Evolutionary conservation across 202 grass and related monocot genomes (phyloP), one percentile per base, ranked within the genome.

Genomic region (Zizania palustris): DNA sequence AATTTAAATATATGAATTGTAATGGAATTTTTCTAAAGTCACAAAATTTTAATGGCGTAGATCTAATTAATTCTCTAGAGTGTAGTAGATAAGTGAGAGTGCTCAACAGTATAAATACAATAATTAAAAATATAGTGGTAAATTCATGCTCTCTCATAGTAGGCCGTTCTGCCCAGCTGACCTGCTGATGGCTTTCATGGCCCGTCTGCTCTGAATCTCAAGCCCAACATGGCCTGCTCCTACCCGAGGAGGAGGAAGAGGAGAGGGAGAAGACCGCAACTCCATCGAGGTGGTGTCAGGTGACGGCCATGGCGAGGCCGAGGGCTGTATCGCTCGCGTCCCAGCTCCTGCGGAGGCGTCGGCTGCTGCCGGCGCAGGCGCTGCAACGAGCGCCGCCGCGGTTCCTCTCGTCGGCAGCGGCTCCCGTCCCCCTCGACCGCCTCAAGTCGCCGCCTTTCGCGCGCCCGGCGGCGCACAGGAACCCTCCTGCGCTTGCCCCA

Each of bases 361-460:
- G 72, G 50, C 58, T 76, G 50, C 58, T 76, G 38, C 78, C 67
- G n/a, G 58, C 41, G n/a, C 57, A 12, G 22, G 22, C 48, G 46
- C 64, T 18, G 74, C 28, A 60, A 10, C 60, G 67, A 7, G 6
- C 40, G 6, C 41, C 5, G 6, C 42, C 76, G 3, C 81, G 76
- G 8, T 80, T 76, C 48, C 65, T 88, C 4, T 88, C 51, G 4
- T 84, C 74, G 7, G 11, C 64, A 20, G 54, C 57, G 35, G 19
- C 56, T 33, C 2, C 58, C 2, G 50, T 76, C 3, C 4, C 71
- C 3, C 71, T 84, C 9, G 65, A 60, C 58, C 86, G 50, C 58
- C 64, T 84, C n/a, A 75, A 37, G 49, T 53, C 81, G 34, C 81
- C 76, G 49, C 71, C 86, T 37, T 46, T 88, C 65, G 76, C 76